Evolutionary conservation across 2,329 filamentous ascomycete species (phyloP), one percentile per base, ranked within the genome.

Genomic region (Periconia sp.): DNA sequence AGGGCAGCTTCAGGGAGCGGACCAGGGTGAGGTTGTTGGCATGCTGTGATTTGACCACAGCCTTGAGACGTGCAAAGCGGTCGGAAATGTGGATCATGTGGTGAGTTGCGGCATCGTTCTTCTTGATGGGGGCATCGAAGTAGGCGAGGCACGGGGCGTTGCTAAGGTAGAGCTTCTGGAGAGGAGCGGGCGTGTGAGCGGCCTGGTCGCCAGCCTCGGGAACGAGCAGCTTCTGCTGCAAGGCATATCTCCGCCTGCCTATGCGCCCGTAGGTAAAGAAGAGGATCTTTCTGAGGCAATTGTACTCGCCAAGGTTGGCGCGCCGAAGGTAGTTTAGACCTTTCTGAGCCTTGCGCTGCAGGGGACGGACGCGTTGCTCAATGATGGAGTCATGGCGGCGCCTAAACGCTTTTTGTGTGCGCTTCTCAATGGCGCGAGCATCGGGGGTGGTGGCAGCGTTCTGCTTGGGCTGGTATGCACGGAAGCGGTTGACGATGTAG

Each of bases 211-310:
- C 17, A 3, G 55, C 52, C 43, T 69, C 63, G 6, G 69, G 69
- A 52, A 53, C 55, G 15, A 72, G 55, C 18, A 73, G 49, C 1
- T 59, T 31, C 1, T 56, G 50, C 1, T 71, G 54, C 45, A 87
- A 65, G 10, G 79, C 70, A 53, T 79, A 74, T 60, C 82, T 77
- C 31, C 82, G 74, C 57, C 71, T 77, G 9, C 85, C 85, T 31
- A 73, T 75, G 48, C 85, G 79, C 14, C 83, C 85, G 61, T 87
- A 87, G 14, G 84, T 77, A 54, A 79, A 68, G 31, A 77, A 69
- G 18, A 88, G 70, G 11, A 85, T 74, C 50, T 79, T 81, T 43
- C 80, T 72, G 17, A 87, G 67, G 14, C 79, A 76, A 14, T 69
- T 68, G 14, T 71, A 59, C 49, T 85, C 81, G 55, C 84, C 85